Evolutionary conservation across 176 grass and related monocot genomes (phyloP).

Genomic region (Juncus effusus): DNA sequence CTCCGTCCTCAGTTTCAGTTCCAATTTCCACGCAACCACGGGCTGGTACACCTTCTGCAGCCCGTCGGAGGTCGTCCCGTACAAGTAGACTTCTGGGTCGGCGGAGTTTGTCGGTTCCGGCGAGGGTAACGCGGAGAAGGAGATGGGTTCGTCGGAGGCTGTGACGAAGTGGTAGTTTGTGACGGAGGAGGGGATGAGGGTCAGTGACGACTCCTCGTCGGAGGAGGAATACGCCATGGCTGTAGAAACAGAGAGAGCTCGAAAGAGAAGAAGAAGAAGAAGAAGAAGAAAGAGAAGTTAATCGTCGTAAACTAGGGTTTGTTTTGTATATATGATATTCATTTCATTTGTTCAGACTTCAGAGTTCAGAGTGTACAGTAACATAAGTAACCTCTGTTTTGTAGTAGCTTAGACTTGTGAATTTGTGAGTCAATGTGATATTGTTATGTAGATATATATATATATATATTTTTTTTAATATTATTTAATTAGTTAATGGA

Average conservation of each 20-base stretch:
- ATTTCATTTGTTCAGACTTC: no score
- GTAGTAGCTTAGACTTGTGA: no score
- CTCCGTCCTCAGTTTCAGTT: constrained; percentile 22
- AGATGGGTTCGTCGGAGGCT: constrained; percentile 19
- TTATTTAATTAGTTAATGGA: no score
- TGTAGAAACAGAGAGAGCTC: neutral
- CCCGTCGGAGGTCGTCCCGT: constrained; percentile 31
- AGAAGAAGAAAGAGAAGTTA: neutral
- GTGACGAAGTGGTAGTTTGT: constrained; percentile 44
- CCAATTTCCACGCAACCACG: constrained; percentile 58
- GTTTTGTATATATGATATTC: no score
- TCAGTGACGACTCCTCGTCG: constrained; percentile 3
- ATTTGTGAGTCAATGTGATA: no score
- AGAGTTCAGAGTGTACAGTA: no score
- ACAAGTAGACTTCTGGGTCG: constrained; percentile 25
- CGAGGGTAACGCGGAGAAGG: constrained; percentile 40
- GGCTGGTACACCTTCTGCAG: constrained; percentile 35
- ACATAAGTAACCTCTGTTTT: no score
- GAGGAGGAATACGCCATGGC: constrained; percentile 10
- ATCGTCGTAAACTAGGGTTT: no score
- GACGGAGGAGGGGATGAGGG: constrained; percentile 21
- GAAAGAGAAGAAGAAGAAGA: neutral
- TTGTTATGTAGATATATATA: no score
- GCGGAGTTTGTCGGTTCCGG: constrained; percentile 3
- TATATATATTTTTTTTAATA: no score